A percentile compares a stretch with the other conserved stretches of the same genome.
Conservation (phyloP, 805 yeast species). For the Cyberlindnera americana region DNA sequence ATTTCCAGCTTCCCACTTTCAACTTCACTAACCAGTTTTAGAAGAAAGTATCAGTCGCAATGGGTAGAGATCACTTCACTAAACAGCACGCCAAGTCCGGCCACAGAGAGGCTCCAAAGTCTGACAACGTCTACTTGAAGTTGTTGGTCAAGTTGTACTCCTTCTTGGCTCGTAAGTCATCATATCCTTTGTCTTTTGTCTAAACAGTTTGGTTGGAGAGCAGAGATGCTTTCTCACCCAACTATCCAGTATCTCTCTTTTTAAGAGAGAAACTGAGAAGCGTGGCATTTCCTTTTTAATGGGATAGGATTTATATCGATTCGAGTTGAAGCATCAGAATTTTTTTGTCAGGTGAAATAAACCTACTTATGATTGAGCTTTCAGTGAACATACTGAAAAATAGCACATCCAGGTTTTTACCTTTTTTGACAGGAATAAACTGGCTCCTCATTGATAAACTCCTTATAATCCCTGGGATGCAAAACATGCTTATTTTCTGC, state of each 20-base stretch:
- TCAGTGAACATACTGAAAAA: conserved; percentile 26
- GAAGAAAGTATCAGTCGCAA: conserved; percentile 33
- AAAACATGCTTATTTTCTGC: conserved; percentile 30
- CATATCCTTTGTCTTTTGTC: conserved; percentile 9
- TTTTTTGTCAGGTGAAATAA: background rate
- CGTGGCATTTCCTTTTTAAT: background rate
- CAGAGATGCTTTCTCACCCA: background rate
- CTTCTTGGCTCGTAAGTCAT: conserved; percentile 96
- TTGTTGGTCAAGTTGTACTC: conserved; percentile 97
- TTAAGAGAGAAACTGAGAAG: conserved; percentile 8
- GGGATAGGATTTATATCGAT: too few species aligned
- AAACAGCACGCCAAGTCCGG: conserved; percentile 95
- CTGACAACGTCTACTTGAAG: conserved; percentile 98
- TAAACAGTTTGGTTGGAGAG: conserved; percentile 6
- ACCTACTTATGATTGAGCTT: conserved; percentile 9
- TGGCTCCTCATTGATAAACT: conserved; percentile 9
- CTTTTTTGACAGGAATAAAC: too few species aligned
- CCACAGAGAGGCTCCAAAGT: conserved; percentile 99
- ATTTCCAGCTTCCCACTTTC: conserved; percentile 10
- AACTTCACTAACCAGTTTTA: too few species aligned
- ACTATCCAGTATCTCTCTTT: background rate
- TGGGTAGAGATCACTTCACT: conserved; percentile 97
- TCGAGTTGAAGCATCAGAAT: too few species aligned
- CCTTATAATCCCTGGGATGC: background rate
- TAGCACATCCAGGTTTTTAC: conserved; percentile 4